phyloP scores from a whole-genome alignment of 371 early-diverging fungal genomes.

The Chytridiales sp. region DNA sequence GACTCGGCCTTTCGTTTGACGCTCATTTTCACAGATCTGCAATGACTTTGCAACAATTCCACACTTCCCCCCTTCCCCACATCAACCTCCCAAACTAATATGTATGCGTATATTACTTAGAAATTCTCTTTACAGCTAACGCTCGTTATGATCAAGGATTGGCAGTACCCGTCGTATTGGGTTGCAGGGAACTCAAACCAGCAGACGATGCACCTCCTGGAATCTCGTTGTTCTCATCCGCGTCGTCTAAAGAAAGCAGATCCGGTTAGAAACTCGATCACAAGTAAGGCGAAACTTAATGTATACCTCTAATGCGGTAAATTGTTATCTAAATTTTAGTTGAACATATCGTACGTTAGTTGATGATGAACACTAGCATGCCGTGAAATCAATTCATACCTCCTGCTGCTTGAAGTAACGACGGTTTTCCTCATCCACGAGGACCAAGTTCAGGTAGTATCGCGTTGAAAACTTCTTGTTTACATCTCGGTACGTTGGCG shows the following conservation, averaged over 20 bases:
- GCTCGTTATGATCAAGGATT: too few species aligned
- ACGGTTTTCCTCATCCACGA: slow-evolving; percentile 97
- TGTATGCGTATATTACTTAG: too few species aligned
- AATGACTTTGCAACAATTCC: too few species aligned
- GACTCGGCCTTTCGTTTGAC: too few species aligned
- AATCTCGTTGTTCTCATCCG: slow-evolving; percentile 35
- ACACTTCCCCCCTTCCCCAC: too few species aligned
- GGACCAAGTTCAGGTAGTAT: slow-evolving; percentile 94
- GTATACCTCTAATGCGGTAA: slow-evolving; percentile 23
- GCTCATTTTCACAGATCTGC: too few species aligned
- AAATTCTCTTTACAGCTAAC: too few species aligned
- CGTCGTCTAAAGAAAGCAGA: slow-evolving; percentile 25
- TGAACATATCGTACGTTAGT: slow-evolving; percentile 1
- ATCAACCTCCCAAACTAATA: too few species aligned
- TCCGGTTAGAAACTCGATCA: not conserved
- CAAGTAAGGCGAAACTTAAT: not conserved
- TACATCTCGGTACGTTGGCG: slow-evolving; percentile 81
- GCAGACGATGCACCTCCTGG: slow-evolving; percentile 42
- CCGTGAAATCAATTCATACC: slow-evolving; percentile 16
- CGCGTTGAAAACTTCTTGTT: slow-evolving; percentile 97
- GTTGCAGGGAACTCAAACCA: too few species aligned
- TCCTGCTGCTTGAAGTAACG: slow-evolving; percentile 97
- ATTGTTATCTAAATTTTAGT: slow-evolving; percentile 22
- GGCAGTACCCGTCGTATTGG: too few species aligned
- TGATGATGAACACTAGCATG: not conserved